These are phyloP conservation scores for Clavariopsis aquatica DNA, from an alignment of 495 filamentous ascomycete species.

Conservation along the genomic window DNA sequence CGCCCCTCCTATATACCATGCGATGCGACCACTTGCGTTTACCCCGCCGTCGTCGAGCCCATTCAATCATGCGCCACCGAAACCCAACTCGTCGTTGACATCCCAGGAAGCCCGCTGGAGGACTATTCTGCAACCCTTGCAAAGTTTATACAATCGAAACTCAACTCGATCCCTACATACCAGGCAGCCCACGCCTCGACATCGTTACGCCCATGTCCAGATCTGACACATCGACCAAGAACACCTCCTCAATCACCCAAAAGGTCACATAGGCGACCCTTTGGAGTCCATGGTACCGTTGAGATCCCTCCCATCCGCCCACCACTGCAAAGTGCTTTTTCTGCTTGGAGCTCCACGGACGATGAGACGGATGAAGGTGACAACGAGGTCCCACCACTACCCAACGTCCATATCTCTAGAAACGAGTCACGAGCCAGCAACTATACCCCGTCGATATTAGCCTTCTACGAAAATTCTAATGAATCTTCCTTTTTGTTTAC, in stretches of 20 bases:
- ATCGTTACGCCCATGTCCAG: constrained; percentile 26
- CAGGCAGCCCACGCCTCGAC: neutral
- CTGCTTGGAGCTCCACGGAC: constrained; percentile 34
- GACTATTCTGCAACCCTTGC: constrained; percentile 31
- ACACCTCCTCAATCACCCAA: constrained; percentile 24
- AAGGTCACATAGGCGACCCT: neutral
- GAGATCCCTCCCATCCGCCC: constrained; percentile 29
- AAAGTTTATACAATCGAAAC: constrained; percentile 26
- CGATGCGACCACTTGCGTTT: constrained; percentile 17
- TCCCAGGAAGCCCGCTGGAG: constrained; percentile 12
- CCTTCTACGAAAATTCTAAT: constrained; percentile 21
- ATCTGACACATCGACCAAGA: constrained; percentile 3
- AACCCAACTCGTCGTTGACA: neutral
- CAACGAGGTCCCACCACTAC: constrained; percentile 14
- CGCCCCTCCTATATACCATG: constrained; percentile 18
- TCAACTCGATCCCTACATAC: constrained; percentile 28
- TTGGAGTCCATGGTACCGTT: constrained; percentile 1
- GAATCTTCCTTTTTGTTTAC: constrained; percentile 21
- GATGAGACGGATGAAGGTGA: constrained; percentile 23
- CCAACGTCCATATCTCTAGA: neutral
- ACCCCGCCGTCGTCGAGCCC: constrained; percentile 15
- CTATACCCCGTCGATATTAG: constrained; percentile 24
- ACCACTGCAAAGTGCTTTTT: constrained; percentile 28
- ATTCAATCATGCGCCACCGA: neutral
- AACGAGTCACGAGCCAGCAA: constrained; percentile 5